phyloP scores from a whole-genome alignment of 2,329 filamentous ascomycete genomes.

The Colletotrichum gloeosporioides region DNA sequence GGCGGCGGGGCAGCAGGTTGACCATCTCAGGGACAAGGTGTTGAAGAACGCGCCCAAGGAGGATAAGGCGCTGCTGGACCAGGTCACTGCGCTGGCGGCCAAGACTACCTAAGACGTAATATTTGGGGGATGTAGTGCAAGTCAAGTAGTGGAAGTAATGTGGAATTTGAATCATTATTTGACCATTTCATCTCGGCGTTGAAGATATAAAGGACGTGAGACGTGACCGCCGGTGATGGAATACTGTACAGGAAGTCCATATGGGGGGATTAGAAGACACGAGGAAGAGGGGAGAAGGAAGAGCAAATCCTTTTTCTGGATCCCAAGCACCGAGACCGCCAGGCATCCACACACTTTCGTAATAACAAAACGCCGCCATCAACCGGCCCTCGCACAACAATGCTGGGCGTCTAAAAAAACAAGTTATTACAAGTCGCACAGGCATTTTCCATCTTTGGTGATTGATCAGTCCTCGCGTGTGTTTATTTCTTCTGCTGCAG shows the following conservation, averaged over 20 bases:
- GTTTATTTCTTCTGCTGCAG: not conserved
- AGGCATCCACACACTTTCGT: not conserved
- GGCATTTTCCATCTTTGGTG: not conserved
- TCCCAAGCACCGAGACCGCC: not conserved
- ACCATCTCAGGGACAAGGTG: constrained; percentile 64
- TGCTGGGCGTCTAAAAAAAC: not conserved
- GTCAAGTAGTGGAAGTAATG: not conserved
- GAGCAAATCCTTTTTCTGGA: not conserved
- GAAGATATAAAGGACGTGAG: not conserved
- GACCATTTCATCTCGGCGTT: constrained; percentile 5
- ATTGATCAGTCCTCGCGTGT: not conserved
- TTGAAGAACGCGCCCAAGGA: constrained; percentile 58
- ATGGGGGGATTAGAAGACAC: not conserved
- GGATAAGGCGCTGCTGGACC: constrained; percentile 51
- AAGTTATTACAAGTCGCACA: not conserved
- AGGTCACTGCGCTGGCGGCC: constrained; percentile 48
- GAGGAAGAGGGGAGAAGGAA: not conserved
- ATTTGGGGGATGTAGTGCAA: not conserved
- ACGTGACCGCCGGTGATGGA: not conserved
- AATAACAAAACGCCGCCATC: constrained; percentile 10
- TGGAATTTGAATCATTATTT: constrained; percentile 14
- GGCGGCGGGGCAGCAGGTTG: constrained; percentile 57
- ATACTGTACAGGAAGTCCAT: constrained; percentile 4
- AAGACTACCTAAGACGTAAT: not conserved
- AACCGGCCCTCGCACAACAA: not conserved